Conservation (phyloP, 176 grass and related monocot genomes). For the Raddia guianensis region DNA sequence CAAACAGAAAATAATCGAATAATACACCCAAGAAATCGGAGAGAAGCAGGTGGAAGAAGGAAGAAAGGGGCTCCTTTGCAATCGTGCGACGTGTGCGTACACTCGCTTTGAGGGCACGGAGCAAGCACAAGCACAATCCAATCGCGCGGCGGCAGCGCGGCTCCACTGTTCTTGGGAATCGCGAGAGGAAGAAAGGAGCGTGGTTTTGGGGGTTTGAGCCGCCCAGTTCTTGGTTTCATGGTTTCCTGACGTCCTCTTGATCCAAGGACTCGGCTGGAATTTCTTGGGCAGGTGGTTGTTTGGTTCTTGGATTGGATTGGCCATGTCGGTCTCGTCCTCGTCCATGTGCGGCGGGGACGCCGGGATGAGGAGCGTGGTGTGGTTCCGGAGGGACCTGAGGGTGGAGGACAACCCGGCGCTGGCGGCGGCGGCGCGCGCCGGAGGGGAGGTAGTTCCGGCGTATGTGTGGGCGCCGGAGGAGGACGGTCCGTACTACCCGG, state of each 20-base stretch:
- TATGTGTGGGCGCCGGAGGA: constrained; percentile 92
- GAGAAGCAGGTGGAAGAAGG: neutral
- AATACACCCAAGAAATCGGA: neutral
- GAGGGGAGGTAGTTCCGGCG: constrained; percentile 68
- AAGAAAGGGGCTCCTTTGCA: neutral
- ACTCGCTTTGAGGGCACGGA: neutral
- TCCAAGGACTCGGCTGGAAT: constrained; percentile 11
- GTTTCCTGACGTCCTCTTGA: constrained; percentile 22
- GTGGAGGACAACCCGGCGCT: constrained; percentile 88
- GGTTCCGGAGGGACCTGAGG: constrained; percentile 87
- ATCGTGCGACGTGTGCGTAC: neutral
- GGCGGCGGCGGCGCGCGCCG: constrained; percentile 56
- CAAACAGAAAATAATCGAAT: constrained; percentile 39
- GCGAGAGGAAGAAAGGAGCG: constrained; percentile 5
- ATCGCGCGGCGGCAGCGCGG: neutral
- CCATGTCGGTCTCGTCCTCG: constrained; percentile 48
- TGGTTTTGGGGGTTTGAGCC: neutral
- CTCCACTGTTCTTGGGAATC: constrained; percentile 32
- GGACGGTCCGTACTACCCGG: constrained; percentile 69
- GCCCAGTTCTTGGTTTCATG: constrained; percentile 24
- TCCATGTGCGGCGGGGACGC: constrained; percentile 48
- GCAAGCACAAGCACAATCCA: neutral
- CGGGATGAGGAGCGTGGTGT: constrained; percentile 63
- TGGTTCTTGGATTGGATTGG: constrained; percentile 29
- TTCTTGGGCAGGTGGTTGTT: constrained; percentile 24